phyloP scores from a whole-genome alignment of 768 basidiomycete species.

The Melanogaster broomeanus region DNA sequence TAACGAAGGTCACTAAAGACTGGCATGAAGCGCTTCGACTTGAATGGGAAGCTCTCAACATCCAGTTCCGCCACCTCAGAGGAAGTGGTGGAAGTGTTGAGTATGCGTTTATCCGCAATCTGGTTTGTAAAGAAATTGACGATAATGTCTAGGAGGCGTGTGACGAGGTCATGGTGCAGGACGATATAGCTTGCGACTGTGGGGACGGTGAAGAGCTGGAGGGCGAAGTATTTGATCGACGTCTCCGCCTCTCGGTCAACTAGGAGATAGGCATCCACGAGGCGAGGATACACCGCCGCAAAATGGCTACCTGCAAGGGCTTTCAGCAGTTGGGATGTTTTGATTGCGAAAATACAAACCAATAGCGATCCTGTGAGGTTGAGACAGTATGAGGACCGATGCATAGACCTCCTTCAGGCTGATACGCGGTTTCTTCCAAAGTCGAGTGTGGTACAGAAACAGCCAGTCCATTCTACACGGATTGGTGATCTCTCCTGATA shows the following conservation, averaged over 20 bases:
- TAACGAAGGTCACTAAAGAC: slow-evolving; percentile 91
- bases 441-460: slow-evolving; percentile 77
- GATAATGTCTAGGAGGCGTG: slow-evolving; percentile 80
- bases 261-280: slow-evolving; percentile 90
- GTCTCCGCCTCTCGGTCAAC: slow-evolving; percentile 94
- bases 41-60: slow-evolving; percentile 85
- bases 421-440: slow-evolving; percentile 84
- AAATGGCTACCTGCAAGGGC: slow-evolving; percentile 69
- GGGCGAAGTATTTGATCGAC: slow-evolving; percentile 89
- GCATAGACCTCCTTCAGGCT: slow-evolving; percentile 84
- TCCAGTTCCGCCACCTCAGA: slow-evolving; percentile 50
- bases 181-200: slow-evolving; percentile 82
- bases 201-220: slow-evolving; percentile 92
- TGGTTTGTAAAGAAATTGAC: slow-evolving; percentile 93
- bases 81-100: slow-evolving; percentile 26
- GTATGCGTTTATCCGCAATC: slow-evolving; percentile 70
- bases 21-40: slow-evolving; percentile 94
- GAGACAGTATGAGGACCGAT: slow-evolving; percentile 67
- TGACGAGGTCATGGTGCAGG: slow-evolving; percentile 68
- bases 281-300: slow-evolving; percentile 78
- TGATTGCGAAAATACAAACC: slow-evolving; percentile 48
- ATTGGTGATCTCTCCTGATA: slow-evolving; percentile 43
- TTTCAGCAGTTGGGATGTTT: slow-evolving; percentile 5
- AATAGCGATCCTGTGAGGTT: slow-evolving; percentile 73
- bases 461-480: slow-evolving; percentile 72